Percentiles rank a stretch among this genome's conserved stretches.
These are phyloP conservation scores for Fusarium proliferatum DNA, from an alignment of 2,329 filamentous ascomycete genomes.

Conservation along the genomic window DNA sequence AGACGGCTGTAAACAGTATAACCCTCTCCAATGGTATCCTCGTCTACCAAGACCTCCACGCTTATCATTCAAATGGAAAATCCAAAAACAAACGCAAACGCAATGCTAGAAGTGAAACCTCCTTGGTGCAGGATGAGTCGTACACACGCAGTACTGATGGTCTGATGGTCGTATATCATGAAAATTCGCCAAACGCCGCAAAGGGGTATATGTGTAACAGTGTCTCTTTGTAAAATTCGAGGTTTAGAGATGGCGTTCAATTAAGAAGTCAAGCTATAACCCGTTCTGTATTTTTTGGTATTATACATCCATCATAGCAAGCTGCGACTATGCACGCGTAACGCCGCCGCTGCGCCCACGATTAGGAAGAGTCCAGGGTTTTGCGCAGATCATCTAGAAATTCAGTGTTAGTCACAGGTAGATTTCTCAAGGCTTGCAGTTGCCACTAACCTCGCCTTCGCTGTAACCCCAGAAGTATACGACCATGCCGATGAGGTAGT, in stretches of 20 bases:
- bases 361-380: conserved; percentile 77
- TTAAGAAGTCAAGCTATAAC: conserved; percentile 1
- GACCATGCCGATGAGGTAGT: conserved; percentile 86
- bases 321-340: conserved; percentile 35
- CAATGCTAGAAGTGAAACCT: conserved; percentile 18
- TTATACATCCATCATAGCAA: conserved; percentile 24
- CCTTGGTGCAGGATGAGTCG: conserved; percentile 9
- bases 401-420: conserved; percentile 12
- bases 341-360: conserved; percentile 52
- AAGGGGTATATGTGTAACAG: conserved; percentile 30
- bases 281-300: conserved; percentile 24
- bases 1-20: conserved; percentile 3
- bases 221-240: conserved; percentile 10
- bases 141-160: conserved; percentile 9
- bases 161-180: conserved; percentile 34
- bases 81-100: conserved; percentile 7
- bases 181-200: conserved; percentile 27
- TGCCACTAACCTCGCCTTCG: conserved; percentile 85
- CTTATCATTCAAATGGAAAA: conserved; percentile 4
- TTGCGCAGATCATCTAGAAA: conserved; percentile 71
- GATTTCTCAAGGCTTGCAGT: background rate
- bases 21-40: background rate
- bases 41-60: conserved; percentile 18
- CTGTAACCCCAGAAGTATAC: conserved; percentile 98
- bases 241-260: conserved; percentile 7